Conservation (phyloP, 768 basidiomycete genomes). For the Hemileccinum impolitum region DNA sequence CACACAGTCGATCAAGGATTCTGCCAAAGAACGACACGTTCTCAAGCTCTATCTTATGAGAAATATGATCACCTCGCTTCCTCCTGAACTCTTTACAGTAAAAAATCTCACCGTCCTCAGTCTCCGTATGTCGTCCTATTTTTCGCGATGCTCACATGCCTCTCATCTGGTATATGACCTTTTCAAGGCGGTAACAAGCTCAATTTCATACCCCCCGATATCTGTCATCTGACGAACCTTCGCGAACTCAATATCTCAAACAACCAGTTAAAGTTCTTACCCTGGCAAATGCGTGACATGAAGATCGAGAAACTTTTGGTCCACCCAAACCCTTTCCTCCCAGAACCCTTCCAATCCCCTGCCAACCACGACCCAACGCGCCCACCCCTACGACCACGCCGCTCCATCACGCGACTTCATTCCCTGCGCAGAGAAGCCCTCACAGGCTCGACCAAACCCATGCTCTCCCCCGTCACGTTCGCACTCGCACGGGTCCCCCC, state of each 20-base stretch:
- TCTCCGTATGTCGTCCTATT: constrained; percentile 46
- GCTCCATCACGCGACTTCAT: constrained; percentile 9
- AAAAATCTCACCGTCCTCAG: constrained; percentile 58
- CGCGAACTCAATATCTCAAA: constrained; percentile 58
- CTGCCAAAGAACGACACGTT: constrained; percentile 43
- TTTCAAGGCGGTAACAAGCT: constrained; percentile 54
- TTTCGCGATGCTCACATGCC: not conserved
- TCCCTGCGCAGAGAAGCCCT: constrained; percentile 9
- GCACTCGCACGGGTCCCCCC: constrained; percentile 24
- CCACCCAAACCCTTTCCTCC: constrained; percentile 59
- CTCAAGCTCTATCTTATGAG: constrained; percentile 55
- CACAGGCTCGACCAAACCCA: not conserved
- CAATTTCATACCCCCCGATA: constrained; percentile 58
- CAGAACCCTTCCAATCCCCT: constrained; percentile 25
- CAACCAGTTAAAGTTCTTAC: constrained; percentile 58
- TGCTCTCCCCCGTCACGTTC: constrained; percentile 19
- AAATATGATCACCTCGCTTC: constrained; percentile 54
- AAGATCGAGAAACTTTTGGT: constrained; percentile 45
- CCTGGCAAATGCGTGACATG: constrained; percentile 63
- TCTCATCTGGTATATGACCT: not conserved
- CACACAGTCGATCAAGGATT: constrained; percentile 26
- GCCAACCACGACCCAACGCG: not conserved
- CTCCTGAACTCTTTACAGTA: constrained; percentile 54
- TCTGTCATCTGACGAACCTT: constrained; percentile 50
- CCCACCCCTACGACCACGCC: constrained; percentile 8